Percentiles rank a stretch among this genome's conserved stretches.
phyloP scores from a whole-genome alignment of 345 rosid genomes.

The Eucalyptus leucophloia region DNA sequence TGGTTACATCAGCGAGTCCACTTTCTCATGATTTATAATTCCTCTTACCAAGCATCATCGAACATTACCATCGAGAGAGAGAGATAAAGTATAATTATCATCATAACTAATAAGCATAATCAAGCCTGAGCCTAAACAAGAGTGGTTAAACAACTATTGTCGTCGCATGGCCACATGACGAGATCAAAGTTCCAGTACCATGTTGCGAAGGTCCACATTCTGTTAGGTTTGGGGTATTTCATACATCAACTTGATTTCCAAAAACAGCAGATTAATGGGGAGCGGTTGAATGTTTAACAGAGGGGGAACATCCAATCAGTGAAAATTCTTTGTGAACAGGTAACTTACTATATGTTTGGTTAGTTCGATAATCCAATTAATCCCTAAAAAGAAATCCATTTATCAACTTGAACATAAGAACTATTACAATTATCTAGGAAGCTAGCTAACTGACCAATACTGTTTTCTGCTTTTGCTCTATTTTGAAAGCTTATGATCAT shows the following conservation, averaged over 20 bases:
- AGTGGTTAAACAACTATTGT: neutral
- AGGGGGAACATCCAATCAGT: neutral
- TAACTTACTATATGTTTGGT: neutral
- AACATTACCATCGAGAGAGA: neutral
- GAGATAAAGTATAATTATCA: neutral
- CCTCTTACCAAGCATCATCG: neutral
- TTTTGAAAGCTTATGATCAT: neutral
- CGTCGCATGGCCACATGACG: neutral
- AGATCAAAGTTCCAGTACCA: neutral
- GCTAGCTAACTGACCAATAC: neutral
- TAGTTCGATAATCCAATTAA: neutral
- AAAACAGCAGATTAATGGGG: neutral
- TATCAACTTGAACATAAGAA: neutral
- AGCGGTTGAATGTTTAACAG: neutral
- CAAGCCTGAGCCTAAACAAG: neutral
- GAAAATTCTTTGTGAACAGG: neutral
- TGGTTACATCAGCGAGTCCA: neutral
- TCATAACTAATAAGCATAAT: neutral
- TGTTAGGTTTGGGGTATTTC: neutral
- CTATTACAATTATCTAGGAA: neutral
- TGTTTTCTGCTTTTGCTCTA: neutral
- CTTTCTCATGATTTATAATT: neutral
- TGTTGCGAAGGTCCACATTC: fast-evolving
- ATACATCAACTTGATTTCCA: neutral
- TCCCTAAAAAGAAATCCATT: neutral